Conservation (phyloP, 2,329 filamentous ascomycete genomes). For the Podosphaera aphanis region DNA sequence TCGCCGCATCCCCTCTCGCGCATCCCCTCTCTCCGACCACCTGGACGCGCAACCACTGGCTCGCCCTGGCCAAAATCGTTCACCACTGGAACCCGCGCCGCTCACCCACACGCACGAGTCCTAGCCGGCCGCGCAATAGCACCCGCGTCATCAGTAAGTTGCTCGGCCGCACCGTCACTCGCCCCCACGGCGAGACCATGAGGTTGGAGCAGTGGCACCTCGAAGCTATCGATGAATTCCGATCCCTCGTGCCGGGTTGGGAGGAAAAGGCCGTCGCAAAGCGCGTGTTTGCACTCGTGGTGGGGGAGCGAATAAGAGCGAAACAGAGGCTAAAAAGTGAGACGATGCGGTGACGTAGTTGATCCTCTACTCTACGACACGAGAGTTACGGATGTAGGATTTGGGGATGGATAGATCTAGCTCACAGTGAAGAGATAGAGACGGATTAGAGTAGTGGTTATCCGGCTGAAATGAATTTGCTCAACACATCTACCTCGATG, state of each 20-base stretch:
- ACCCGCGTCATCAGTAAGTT: conserved; percentile 14
- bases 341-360: background rate
- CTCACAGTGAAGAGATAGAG: too few relatives aligned
- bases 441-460: too few relatives aligned
- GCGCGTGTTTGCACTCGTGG: conserved; percentile 13
- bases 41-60: conserved; percentile 15
- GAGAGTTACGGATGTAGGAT: background rate
- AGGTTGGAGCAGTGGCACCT: conserved; percentile 16
- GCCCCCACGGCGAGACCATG: conserved; percentile 8
- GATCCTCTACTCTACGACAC: background rate
- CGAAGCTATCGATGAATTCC: conserved; percentile 16
- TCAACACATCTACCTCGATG: too few relatives aligned
- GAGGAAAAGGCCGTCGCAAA: conserved; percentile 15
- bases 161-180: conserved; percentile 11
- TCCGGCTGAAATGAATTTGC: too few relatives aligned
- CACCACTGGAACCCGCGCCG: conserved; percentile 12
- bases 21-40: conserved; percentile 8
- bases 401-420: too few relatives aligned
- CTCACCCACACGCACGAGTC: background rate
- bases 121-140: conserved; percentile 5
- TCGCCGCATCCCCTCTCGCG: conserved; percentile 5
- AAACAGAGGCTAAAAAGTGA: background rate
- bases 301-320: conserved; percentile 11
- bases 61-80: conserved; percentile 12
- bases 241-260: conserved; percentile 14